phyloP scores from a whole-genome alignment of 179 eudicot genomes.

The Silene vulgaris region DNA sequence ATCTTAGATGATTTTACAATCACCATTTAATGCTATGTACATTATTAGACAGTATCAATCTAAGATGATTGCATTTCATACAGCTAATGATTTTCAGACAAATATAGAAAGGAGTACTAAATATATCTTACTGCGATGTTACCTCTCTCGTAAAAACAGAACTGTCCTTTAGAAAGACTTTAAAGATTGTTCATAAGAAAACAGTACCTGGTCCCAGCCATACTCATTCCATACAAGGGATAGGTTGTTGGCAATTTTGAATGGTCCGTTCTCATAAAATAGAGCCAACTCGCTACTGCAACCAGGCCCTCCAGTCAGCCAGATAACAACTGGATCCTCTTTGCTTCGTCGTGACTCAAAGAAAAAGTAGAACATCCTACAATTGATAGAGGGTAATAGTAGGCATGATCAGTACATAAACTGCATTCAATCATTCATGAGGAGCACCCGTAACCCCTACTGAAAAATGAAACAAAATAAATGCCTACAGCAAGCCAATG shows the following conservation, averaged over 20 bases:
- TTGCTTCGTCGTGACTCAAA: conserved; percentile 63
- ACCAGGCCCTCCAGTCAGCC: conserved; percentile 88
- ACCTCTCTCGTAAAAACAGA: neutral
- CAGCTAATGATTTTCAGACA: neutral
- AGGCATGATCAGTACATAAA: neutral
- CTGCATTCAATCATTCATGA: neutral
- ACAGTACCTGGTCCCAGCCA: conserved; percentile 77
- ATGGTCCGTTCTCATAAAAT: conserved; percentile 87
- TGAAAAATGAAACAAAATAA: neutral
- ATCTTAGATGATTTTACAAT: neutral
- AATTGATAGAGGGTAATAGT: neutral
- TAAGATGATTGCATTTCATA: neutral
- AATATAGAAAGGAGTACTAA: neutral
- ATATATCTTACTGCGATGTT: neutral
- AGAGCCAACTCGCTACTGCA: conserved; percentile 78
- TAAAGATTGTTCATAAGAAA: neutral
- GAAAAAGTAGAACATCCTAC: conserved; percentile 84
- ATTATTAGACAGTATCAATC: neutral
- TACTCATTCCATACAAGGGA: conserved; percentile 71
- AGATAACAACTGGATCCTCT: conserved; percentile 65
- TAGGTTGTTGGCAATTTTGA: conserved; percentile 46
- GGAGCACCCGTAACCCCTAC: neutral
- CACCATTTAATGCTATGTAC: neutral
- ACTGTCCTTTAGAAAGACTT: neutral
- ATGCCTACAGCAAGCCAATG: neutral